phyloP scores from a whole-genome alignment of 2,329 filamentous ascomycete genomes.

The Furcasterigmium furcatum region DNA sequence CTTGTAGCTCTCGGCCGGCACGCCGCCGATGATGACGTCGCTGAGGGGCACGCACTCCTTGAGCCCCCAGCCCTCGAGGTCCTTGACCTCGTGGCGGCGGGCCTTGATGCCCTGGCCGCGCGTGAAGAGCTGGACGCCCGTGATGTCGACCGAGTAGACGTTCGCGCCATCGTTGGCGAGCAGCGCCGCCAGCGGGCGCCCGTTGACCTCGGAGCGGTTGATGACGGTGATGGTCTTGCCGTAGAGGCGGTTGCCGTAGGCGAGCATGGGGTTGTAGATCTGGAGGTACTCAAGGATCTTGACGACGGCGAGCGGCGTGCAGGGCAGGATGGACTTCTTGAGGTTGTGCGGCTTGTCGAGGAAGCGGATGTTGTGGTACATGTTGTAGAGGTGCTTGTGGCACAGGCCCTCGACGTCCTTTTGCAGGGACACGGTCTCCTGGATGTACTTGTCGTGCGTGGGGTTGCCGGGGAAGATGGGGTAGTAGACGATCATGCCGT shows the following conservation, averaged over 20 bases:
- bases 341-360: slow-evolving; percentile 73
- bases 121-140: slow-evolving; percentile 88
- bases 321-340: slow-evolving; percentile 90
- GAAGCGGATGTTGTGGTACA: slow-evolving; percentile 98
- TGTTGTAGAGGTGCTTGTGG: slow-evolving; percentile 95
- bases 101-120: slow-evolving; percentile 85
- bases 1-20: slow-evolving; percentile 86
- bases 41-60: slow-evolving; percentile 82
- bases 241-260: slow-evolving; percentile 88
- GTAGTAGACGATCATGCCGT: slow-evolving; percentile 97
- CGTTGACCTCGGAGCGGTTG: slow-evolving; percentile 94
- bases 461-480: slow-evolving; percentile 84
- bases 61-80: slow-evolving; percentile 76
- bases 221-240: slow-evolving; percentile 95
- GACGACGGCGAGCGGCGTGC: slow-evolving; percentile 91
- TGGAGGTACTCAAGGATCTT: slow-evolving; percentile 96
- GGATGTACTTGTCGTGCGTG: slow-evolving; percentile 88
- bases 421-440: slow-evolving; percentile 83
- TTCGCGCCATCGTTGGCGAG: slow-evolving; percentile 94
- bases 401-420: slow-evolving; percentile 97
- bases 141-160: slow-evolving; percentile 93
- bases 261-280: slow-evolving; percentile 93
- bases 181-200: slow-evolving; percentile 84
- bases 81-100: slow-evolving; percentile 79
- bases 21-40: slow-evolving; percentile 92